Evolutionary conservation across 2,329 filamentous ascomycete genomes (phyloP).

Genomic region (Fusarium concolor): DNA sequence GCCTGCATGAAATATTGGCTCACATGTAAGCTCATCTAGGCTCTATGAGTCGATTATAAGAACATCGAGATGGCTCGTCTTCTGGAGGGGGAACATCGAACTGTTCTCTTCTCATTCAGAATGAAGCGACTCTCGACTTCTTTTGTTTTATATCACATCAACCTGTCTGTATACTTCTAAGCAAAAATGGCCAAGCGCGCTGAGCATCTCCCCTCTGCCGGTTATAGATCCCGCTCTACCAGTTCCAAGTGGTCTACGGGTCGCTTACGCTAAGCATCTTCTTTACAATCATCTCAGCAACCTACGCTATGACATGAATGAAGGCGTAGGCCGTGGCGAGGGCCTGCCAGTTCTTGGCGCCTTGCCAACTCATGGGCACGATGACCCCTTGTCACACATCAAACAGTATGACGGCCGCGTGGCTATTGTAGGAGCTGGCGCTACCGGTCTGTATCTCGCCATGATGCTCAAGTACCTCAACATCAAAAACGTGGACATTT

Average conservation of each 20-base stretch:
- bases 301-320: background rate
- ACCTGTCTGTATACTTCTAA: fast-evolving
- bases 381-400: background rate
- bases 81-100: background rate
- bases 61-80: fast-evolving
- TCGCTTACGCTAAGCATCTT: slow-evolving; percentile 7
- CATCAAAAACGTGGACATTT: slow-evolving; percentile 26
- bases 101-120: fast-evolving
- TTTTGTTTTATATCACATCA: background rate
- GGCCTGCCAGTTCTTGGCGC: background rate
- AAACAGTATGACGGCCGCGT: slow-evolving; percentile 15
- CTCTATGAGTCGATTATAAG: too few relatives aligned
- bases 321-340: background rate
- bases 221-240: background rate
- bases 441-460: slow-evolving; percentile 21
- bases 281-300: background rate
- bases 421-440: slow-evolving; percentile 28
- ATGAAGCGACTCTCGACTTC: fast-evolving
- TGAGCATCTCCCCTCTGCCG: slow-evolving; percentile 1
- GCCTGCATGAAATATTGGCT: background rate
- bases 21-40: too few relatives aligned
- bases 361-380: background rate
- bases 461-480: slow-evolving; percentile 32
- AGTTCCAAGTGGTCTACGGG: background rate
- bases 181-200: slow-evolving; percentile 8